Evolutionary conservation across 169 alveolate genomes (phyloP).

Genomic region (Perkinsus marinus): DNA sequence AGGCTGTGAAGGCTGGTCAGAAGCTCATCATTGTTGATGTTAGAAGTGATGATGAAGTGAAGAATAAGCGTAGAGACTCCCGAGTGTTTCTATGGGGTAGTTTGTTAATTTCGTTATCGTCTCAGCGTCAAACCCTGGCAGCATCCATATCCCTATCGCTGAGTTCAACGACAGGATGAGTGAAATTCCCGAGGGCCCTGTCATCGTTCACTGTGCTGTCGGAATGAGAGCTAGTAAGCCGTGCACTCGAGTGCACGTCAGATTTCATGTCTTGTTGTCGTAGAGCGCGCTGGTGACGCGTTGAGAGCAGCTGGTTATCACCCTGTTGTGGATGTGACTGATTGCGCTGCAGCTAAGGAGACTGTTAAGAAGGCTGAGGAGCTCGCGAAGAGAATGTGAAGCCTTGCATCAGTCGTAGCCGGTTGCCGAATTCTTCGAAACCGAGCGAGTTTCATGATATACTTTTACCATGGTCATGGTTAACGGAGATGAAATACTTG

Average conservation of each 20-base stretch:
- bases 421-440: no score
- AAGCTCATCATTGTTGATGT: neutral
- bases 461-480: no score
- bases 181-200: neutral
- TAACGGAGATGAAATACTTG: no score
- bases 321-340: neutral
- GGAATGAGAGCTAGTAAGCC: neutral
- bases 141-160: neutral
- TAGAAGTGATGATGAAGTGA: neutral
- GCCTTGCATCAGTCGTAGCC: neutral
- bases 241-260: neutral
- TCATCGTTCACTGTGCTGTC: neutral
- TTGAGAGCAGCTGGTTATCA: neutral
- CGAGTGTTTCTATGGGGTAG: neutral
- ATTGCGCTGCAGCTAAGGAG: neutral
- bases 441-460: no score
- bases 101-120: neutral
- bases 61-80: neutral
- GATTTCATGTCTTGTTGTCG: neutral
- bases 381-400: neutral
- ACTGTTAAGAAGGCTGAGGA: neutral
- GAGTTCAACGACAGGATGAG: neutral
- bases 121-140: neutral
- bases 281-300: neutral
- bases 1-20: neutral